Evolutionary conservation across 2,329 filamentous ascomycete species (phyloP), one percentile per base, ranked within the genome.

Genomic region (Arthroderma uncinatum): DNA sequence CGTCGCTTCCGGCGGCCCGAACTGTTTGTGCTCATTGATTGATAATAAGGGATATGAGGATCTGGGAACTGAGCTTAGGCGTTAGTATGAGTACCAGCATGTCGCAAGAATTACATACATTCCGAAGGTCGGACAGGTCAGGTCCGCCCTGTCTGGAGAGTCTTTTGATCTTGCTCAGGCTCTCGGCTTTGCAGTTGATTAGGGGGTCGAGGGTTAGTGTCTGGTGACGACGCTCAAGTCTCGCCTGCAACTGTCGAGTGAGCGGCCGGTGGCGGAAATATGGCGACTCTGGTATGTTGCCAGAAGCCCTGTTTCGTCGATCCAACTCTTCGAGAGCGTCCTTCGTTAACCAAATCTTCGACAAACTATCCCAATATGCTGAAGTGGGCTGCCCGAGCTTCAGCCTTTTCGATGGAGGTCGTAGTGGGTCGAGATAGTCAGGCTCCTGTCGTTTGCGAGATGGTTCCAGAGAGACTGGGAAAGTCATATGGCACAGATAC

Each of bases 341-440:
- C 39, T 57, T 56, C 10, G 62, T 65, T 34, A 66, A 53, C 55
- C 62, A 60, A 40, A 64, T 59, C 53, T 61, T 62, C 6, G 63
- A 65, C 33, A 67, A 52, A 48, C 60, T 64, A 54, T 67, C 65
- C 63, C 61, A 67, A 53, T 55, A 60, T 52, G 23, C 33, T 47
- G 54, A 23, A 37, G 56, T 2, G 1, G 25, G 47, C 33, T 9
- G 47, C 2, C 12, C 16, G n/a, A 33, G 47, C 23, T 50, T 50
- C 47, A 30, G 47, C 47, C 47, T 52, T 36, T 52, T 52, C 16
- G 47, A 33, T 33, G 10, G 28, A 33, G 3, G 44, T n/a, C 4
- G 39, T 23, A 9, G 4, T 23, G 7, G 19, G 19, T 25, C 21
- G 40, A 25, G 33, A 33, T 14, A 16, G 14, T 21, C 47, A 8